phyloP scores from a whole-genome alignment of 805 yeast genomes.

The Pichia membranifaciens region DNA sequence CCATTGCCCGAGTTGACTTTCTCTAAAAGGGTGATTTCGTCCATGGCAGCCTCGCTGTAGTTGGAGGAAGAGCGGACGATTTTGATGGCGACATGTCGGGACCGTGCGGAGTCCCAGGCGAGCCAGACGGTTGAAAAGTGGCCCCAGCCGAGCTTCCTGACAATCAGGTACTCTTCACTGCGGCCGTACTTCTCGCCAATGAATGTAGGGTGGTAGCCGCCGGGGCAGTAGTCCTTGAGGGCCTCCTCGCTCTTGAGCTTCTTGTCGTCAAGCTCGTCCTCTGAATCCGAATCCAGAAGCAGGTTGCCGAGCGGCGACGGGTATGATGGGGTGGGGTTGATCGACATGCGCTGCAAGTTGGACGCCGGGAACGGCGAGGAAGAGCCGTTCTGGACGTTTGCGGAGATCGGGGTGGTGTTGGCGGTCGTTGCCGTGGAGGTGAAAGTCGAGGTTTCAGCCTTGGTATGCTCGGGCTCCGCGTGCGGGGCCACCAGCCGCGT shows the following conservation, averaged over 20 bases:
- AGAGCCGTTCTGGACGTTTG: too few species aligned
- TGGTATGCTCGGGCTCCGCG: too few species aligned
- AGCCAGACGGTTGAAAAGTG: conserved; percentile 71
- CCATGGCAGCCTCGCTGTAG: conserved; percentile 59
- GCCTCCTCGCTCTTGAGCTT: conserved; percentile 42
- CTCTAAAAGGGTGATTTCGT: conserved; percentile 50
- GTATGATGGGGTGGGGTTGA: not conserved
- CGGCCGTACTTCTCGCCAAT: conserved; percentile 50
- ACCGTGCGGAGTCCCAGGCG: conserved; percentile 36
- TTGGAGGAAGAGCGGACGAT: conserved; percentile 49
- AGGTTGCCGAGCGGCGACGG: not conserved
- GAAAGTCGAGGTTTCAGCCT: too few species aligned
- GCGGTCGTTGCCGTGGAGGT: too few species aligned
- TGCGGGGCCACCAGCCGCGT: too few species aligned
- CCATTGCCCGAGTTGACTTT: conserved; percentile 27
- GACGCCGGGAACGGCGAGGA: too few species aligned
- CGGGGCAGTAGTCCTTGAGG: conserved; percentile 45
- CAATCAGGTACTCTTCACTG: conserved; percentile 39
- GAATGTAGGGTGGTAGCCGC: conserved; percentile 61
- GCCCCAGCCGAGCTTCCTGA: conserved; percentile 65
- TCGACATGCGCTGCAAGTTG: too few species aligned
- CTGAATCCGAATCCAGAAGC: conserved; percentile 14
- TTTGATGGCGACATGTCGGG: conserved; percentile 54
- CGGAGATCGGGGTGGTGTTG: too few species aligned
- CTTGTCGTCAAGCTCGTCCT: conserved; percentile 19